Percentiles rank a stretch among this genome's conserved stretches.
These are phyloP conservation scores for Ensete ventricosum DNA, from an alignment of 176 grass and related monocot species.

Conservation along the genomic window DNA sequence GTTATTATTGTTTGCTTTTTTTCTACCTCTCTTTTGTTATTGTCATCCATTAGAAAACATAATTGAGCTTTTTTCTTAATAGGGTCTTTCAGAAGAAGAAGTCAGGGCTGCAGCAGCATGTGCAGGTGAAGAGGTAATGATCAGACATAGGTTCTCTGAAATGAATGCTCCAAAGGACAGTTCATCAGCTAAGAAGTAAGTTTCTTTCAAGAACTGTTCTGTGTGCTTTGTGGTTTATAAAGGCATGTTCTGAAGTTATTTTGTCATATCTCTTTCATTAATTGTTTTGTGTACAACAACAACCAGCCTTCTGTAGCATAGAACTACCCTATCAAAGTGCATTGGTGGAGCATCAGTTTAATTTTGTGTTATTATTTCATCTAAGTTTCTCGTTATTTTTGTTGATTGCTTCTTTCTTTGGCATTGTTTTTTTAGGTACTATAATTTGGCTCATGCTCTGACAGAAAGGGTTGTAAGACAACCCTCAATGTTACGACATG, in stretches of 20 bases:
- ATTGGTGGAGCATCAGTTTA: too few species aligned
- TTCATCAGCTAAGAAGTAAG: slow-evolving; percentile 82
- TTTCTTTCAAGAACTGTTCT: not conserved
- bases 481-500: slow-evolving; percentile 73
- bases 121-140: slow-evolving; percentile 95
- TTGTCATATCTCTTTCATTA: too few species aligned
- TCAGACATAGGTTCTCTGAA: slow-evolving; percentile 91
- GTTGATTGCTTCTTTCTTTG: slow-evolving; percentile 5
- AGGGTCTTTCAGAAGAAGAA: slow-evolving; percentile 97
- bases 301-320: too few species aligned
- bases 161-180: slow-evolving; percentile 98
- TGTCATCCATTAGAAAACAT: not conserved
- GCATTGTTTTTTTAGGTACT: slow-evolving; percentile 50
- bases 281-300: too few species aligned
- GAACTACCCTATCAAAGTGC: too few species aligned
- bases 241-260: too few species aligned
- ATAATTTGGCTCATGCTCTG: slow-evolving; percentile 94
- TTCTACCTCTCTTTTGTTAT: too few species aligned
- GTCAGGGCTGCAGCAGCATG: slow-evolving; percentile 79
- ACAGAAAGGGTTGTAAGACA: slow-evolving; percentile 81
- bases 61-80: slow-evolving; percentile 14
- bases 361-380: too few species aligned
- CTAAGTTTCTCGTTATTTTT: not conserved
- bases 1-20: too few species aligned
- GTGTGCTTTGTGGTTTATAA: too few species aligned